Conservation (phyloP, 129 eudicot genomes). For the Arctium minus region DNA sequence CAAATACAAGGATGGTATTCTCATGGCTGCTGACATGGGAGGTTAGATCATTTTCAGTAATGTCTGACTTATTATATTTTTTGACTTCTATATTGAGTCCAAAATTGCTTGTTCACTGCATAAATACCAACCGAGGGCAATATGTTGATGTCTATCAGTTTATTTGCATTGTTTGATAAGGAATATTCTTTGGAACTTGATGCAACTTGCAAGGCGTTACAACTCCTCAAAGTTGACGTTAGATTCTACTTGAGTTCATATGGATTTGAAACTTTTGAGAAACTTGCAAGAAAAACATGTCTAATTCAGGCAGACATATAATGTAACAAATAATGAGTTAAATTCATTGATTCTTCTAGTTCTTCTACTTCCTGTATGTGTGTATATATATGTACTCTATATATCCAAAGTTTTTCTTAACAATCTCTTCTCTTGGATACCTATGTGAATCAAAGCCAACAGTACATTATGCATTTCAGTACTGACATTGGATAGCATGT, state of each 20-base stretch:
- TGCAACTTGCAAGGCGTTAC: no score
- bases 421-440: background rate
- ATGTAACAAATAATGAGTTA: no score
- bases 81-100: background rate
- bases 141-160: no score
- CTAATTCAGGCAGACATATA: no score
- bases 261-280: no score
- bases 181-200: no score
- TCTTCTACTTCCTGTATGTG: background rate
- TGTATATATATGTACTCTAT: background rate
- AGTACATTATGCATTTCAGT: background rate
- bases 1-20: conserved; percentile 85
- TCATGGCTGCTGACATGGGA: conserved; percentile 95
- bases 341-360: no score
- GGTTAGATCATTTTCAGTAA: conserved; percentile 34
- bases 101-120: background rate
- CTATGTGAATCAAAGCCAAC: background rate
- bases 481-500: background rate
- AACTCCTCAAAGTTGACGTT: no score
- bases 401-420: background rate
- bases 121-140: no score
- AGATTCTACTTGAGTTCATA: no score
- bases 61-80: background rate
- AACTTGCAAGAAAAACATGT: no score
- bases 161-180: no score